Percentiles rank a stretch among this genome's conserved stretches.
Conservation (phyloP, 441 rosid species). For the Arabidopsis lyrata region DNA sequence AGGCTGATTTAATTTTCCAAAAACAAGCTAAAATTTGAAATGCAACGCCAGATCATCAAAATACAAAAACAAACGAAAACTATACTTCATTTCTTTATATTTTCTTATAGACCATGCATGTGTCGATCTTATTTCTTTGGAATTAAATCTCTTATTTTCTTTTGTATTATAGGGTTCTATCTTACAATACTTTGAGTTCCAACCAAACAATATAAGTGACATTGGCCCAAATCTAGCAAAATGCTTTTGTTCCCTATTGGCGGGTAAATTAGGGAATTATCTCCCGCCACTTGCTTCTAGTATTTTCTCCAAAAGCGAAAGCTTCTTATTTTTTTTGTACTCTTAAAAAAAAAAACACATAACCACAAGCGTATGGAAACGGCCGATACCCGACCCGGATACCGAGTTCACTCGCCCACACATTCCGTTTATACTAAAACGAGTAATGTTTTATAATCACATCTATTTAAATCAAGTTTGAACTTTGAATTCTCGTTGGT, state of each 20-base stretch:
- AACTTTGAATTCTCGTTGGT: constrained; percentile 5
- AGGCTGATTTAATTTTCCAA: too few species aligned
- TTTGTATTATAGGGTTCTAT: too few species aligned
- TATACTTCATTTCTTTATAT: too few species aligned
- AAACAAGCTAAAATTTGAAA: too few species aligned
- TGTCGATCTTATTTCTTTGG: too few species aligned
- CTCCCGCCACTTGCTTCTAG: not conserved
- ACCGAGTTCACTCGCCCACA: not conserved
- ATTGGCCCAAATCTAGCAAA: too few species aligned
- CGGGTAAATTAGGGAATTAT: not conserved
- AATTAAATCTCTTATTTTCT: not conserved
- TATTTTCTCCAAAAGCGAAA: not conserved
- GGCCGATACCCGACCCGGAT: not conserved
- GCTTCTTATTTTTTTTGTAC: not conserved
- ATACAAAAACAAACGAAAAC: too few species aligned
- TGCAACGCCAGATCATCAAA: too few species aligned
- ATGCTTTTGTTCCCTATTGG: too few species aligned
- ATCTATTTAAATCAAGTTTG: not conserved
- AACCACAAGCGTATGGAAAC: not conserved
- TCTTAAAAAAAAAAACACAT: not conserved
- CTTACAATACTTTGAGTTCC: too few species aligned
- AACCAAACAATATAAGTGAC: too few species aligned
- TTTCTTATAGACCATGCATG: too few species aligned
- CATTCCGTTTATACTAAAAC: not conserved
- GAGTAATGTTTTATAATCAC: not conserved